Evolutionary conservation across 768 basidiomycete species (phyloP), one percentile per base, ranked within the genome.

Genomic region (Antrodiella citrinella): DNA sequence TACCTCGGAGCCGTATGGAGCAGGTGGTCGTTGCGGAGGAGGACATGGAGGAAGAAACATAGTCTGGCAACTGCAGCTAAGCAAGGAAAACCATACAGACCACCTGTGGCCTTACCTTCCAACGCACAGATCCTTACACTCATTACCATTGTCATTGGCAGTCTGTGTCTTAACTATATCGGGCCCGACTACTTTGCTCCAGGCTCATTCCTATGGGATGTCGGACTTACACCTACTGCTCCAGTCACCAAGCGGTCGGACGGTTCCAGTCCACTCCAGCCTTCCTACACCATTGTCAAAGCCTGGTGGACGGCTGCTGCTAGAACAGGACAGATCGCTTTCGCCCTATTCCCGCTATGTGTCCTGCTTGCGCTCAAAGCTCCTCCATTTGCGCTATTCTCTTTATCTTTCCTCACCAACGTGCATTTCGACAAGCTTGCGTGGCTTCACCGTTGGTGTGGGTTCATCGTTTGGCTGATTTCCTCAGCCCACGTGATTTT

Each of bases 341-440:
- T 87, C 58, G 77, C 84, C 1, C 72, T 88, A 23, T 68, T 86
- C 44, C 88, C 87, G 0, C 72, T 90, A 5, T 81, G 78, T 49
- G 69, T 88, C 51, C 70, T 86, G 12, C 73, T 87, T 53, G 84
- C 81, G 7, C 72, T 91, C 62, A 91, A 82, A 61, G 74, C 74
- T 24, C 76, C 81, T 10, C 84, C 87, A 0, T 82, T 87, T 57
- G 86, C 86, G 50, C 58, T 88, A 45, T 78, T 88, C 56, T 77
- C 88, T 44, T 64, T 82, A 48, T 74, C 80, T 0, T 76, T 75
- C 54, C 68, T 79, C 51, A 74, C 76, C 38, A 80, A 85, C 49
- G 56, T 87, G n/a, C 76, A 80, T 57, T 84, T 84, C 58, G 87
- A 91, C 70, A 86, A 86, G 61, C 76, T 89, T 9, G 74, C 79